Conservation (phyloP, 176 grass and related monocot genomes). For the Panicum miliaceum region DNA sequence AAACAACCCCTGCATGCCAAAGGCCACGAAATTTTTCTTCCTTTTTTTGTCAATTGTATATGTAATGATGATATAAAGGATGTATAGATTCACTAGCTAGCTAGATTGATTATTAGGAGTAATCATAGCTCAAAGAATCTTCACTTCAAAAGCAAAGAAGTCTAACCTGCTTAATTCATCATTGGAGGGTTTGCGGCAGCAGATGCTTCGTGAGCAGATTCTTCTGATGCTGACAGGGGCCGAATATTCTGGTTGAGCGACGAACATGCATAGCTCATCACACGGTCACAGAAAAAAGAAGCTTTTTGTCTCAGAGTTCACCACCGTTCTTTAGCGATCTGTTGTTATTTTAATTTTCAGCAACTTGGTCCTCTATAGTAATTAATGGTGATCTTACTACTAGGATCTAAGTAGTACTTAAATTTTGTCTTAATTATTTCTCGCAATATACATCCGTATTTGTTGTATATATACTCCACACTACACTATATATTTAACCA, state of each 20-base stretch:
- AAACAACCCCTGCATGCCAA: neutral
- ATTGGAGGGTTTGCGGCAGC: neutral
- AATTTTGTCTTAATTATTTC: neutral
- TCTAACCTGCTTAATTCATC: neutral
- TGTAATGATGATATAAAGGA: neutral
- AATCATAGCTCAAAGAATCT: constrained; percentile 20
- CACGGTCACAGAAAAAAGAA: neutral
- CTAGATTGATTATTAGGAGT: constrained; percentile 16
- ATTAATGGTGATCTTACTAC: neutral
- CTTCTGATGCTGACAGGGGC: constrained; percentile 13
- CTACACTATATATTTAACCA: neutral
- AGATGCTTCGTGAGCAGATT: constrained; percentile 18
- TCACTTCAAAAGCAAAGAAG: neutral
- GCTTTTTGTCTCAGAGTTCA: constrained; percentile 7
- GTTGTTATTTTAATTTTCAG: neutral
- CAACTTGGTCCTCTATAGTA: neutral
- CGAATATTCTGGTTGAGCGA: constrained; percentile 14
- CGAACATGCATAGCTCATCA: neutral
- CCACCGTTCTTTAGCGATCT: neutral
- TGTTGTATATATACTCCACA: neutral
- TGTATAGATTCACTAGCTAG: neutral
- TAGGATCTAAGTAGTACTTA: neutral
- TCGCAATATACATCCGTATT: neutral
- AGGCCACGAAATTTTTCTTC: neutral
- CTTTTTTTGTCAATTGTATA: neutral